These are phyloP conservation scores for Xylariaceae sp. DNA, from an alignment of 2,329 filamentous ascomycete genomes.

Conservation along the genomic window DNA sequence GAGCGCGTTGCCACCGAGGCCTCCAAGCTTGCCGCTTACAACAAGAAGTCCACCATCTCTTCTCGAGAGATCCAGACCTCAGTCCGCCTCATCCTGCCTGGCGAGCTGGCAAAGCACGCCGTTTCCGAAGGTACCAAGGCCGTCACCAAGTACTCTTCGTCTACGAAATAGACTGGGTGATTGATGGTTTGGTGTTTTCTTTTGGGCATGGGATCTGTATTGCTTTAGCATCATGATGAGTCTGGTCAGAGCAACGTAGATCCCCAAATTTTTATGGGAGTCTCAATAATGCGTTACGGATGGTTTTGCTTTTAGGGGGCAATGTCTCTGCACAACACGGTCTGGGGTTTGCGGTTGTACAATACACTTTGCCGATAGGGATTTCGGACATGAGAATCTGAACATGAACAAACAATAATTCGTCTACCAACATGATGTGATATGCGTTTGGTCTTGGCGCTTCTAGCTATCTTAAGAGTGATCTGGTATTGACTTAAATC, in stretches of 20 bases:
- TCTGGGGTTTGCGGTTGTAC: slow-evolving; percentile 70
- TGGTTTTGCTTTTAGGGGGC: slow-evolving; percentile 62
- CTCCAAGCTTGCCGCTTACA: slow-evolving; percentile 98
- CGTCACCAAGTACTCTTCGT: slow-evolving; percentile 99
- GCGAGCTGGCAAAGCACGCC: slow-evolving; percentile 98
- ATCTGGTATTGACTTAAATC: too few relatives aligned
- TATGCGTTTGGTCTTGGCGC: too few relatives aligned
- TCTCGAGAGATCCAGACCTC: slow-evolving; percentile 99
- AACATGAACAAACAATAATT: slow-evolving; percentile 49
- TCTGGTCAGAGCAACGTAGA: slow-evolving; percentile 35
- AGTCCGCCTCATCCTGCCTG: slow-evolving; percentile 94
- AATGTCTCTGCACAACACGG: slow-evolving; percentile 62
- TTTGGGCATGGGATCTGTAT: slow-evolving; percentile 48
- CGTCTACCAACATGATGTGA: too few relatives aligned
- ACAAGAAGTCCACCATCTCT: slow-evolving; percentile 99
- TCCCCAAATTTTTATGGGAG: slow-evolving; percentile 39
- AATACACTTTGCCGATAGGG: slow-evolving; percentile 63
- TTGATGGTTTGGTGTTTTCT: slow-evolving; percentile 48
- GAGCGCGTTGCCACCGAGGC: slow-evolving; percentile 98
- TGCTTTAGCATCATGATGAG: slow-evolving; percentile 56
- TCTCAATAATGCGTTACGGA: slow-evolving; percentile 71
- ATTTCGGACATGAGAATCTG: slow-evolving; percentile 60
- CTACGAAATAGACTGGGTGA: slow-evolving; percentile 78
- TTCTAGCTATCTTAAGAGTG: too few relatives aligned
- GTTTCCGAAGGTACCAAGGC: slow-evolving; percentile 99